These are phyloP conservation scores for Aspergillus olivimuriae DNA, from an alignment of 495 filamentous ascomycete genomes.

Conservation along the genomic window DNA sequence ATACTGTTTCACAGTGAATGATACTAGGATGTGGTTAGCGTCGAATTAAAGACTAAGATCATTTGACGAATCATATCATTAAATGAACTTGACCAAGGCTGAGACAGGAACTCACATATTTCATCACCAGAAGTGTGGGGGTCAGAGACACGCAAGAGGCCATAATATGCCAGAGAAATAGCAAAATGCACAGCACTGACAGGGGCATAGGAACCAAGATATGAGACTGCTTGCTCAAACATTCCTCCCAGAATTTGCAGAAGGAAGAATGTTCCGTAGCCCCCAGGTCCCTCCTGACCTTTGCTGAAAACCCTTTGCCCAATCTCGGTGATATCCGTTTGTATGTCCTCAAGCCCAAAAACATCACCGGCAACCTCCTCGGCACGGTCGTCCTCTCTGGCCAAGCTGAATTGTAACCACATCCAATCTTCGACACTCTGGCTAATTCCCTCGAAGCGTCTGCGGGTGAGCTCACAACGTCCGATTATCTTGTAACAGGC, in stretches of 20 bases:
- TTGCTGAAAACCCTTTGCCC: slow-evolving; percentile 81
- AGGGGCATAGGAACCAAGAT: slow-evolving; percentile 82
- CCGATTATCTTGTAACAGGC: slow-evolving; percentile 97
- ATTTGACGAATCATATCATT: too few species aligned
- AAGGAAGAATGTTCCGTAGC: slow-evolving; percentile 86
- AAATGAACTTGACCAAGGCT: too few species aligned
- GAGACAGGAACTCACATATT: slow-evolving; percentile 60
- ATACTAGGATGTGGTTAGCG: slow-evolving; percentile 48
- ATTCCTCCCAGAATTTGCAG: slow-evolving; percentile 84
- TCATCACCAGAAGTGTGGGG: slow-evolving; percentile 62
- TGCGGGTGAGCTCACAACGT: slow-evolving; percentile 77
- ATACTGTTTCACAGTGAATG: slow-evolving; percentile 63
- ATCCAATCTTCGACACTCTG: slow-evolving; percentile 90
- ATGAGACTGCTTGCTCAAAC: slow-evolving; percentile 91
- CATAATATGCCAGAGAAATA: slow-evolving; percentile 84
- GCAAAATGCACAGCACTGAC: slow-evolving; percentile 93
- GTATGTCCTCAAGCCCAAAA: slow-evolving; percentile 81
- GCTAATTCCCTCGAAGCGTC: slow-evolving; percentile 72
- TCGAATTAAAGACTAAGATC: too few species aligned
- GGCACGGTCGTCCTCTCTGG: slow-evolving; percentile 74
- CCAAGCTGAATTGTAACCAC: slow-evolving; percentile 92
- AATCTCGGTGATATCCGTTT: slow-evolving; percentile 77
- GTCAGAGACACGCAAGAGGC: slow-evolving; percentile 78
- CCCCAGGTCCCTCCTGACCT: slow-evolving; percentile 61
- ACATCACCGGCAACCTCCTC: slow-evolving; percentile 82